Conservation (phyloP, 768 basidiomycete species). For the Flagelloscypha sp. region DNA sequence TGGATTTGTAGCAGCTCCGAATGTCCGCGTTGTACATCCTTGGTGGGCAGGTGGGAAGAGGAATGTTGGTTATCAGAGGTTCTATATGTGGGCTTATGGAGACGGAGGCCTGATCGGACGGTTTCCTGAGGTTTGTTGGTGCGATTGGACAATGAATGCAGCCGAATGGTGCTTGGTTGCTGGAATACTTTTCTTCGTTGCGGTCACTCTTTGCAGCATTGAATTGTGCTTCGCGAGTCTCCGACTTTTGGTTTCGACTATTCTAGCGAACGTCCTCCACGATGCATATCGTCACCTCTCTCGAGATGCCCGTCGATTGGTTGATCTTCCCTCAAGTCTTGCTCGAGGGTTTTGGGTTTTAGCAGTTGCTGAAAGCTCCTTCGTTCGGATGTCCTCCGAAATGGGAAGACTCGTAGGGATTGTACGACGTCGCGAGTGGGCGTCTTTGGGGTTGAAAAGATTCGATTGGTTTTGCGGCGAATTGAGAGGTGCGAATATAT, state of each 20-base stretch:
- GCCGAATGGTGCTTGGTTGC: slow-evolving; percentile 34
- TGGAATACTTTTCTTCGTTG: slow-evolving; percentile 10
- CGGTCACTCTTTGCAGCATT: slow-evolving; percentile 12
- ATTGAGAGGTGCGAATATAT: slow-evolving; percentile 27
- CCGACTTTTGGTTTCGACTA: slow-evolving; percentile 18
- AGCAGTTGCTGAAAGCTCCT: slow-evolving; percentile 40
- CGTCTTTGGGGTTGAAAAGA: slow-evolving; percentile 26
- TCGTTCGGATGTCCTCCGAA: slow-evolving; percentile 46
- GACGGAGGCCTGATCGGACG: slow-evolving; percentile 42
- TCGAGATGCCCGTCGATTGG: slow-evolving; percentile 28
- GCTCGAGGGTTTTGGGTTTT: slow-evolving; percentile 26
- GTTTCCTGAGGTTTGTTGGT: slow-evolving; percentile 40
- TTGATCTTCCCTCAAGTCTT: slow-evolving; percentile 25
- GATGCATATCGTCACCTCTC: slow-evolving; percentile 42
- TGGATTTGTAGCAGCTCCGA: slow-evolving; percentile 42
- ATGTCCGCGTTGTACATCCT: slow-evolving; percentile 44
- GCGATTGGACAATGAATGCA: slow-evolving; percentile 39
- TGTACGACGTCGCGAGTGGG: slow-evolving; percentile 33
- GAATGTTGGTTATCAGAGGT: slow-evolving; percentile 36
- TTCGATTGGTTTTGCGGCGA: slow-evolving; percentile 52
- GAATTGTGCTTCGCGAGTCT: slow-evolving; percentile 7
- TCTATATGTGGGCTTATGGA: slow-evolving; percentile 52
- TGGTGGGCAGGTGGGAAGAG: slow-evolving; percentile 44
- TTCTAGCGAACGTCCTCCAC: slow-evolving; percentile 35
- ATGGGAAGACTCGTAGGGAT: slow-evolving; percentile 38